Base-by-base conservation (phyloP, 176 grass and related monocot genomes). In the Stipa capillata region DNA sequence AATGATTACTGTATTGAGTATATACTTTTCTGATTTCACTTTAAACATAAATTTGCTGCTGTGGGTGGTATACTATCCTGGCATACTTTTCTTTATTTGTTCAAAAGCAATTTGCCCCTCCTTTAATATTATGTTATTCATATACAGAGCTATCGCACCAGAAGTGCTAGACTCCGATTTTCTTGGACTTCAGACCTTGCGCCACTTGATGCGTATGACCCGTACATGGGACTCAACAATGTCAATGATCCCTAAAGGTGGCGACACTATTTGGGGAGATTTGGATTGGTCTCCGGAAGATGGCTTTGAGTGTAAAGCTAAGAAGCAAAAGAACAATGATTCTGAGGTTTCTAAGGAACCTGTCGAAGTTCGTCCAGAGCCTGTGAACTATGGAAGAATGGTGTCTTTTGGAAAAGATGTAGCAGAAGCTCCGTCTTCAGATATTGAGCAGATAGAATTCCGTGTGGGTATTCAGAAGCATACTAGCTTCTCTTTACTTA, bases 161-260 rank as follows among this genome's bases (percentile, higher is more conserved):
- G 92, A 93, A 8, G 81, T 99, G 48, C 74, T 99, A 60, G 96
- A 95, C 58, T 99, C 88, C 1, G 92, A 99, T 67, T 89, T 99
- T 75, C 88, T 99, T 62, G 90, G 96, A 42, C 78, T 93, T 83
- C 96, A 99, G 33, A 99, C 96, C 8, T 87, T 99, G 67, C 92
- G 90, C 2, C 96, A 99, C 76, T 89, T 99, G 65, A 99, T 99
- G 92, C 87, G 92, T 42, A 99, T 99, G 96, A 99, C 88, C 45
- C 92, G 96, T 13, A 99, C 96, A 77, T 99, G 96, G 96, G 96
- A 99, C 80, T 92, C 96, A 56, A 95, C 92, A 59, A 99, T 99
- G 90, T 99, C 96, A 59, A 99, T 99, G 96, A 76, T 99, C 59
- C 96, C 96, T 55, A 99, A 93, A 90, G 96, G 96, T n/a, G 96